Percentiles rank a stretch among this genome's conserved stretches.
These are phyloP conservation scores for Fusarium sp. DNA, from an alignment of 2,329 filamentous ascomycete genomes.

Conservation along the genomic window DNA sequence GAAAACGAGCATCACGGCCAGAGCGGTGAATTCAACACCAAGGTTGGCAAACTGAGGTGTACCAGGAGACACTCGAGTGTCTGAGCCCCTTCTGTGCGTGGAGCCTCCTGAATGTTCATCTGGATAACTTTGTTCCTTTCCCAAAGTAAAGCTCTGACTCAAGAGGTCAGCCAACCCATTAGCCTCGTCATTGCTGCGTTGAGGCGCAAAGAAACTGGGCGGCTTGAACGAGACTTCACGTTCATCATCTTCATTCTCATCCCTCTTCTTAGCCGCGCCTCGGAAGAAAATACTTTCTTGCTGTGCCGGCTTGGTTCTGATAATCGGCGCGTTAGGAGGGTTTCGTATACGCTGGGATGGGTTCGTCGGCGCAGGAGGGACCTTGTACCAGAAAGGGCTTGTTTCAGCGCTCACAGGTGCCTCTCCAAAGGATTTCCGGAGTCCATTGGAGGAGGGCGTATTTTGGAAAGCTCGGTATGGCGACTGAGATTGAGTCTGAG, in stretches of 20 bases:
- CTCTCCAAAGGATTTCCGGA: slow-evolving; percentile 58
- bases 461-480: slow-evolving; percentile 64
- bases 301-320: slow-evolving; percentile 58
- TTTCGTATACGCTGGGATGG: slow-evolving; percentile 72
- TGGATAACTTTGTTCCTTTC: slow-evolving; percentile 41
- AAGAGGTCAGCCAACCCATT: slow-evolving; percentile 58
- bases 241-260: slow-evolving; percentile 18
- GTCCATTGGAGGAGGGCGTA: slow-evolving; percentile 52
- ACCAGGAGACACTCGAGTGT: not conserved
- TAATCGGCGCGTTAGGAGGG: slow-evolving; percentile 65
- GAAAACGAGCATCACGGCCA: slow-evolving; percentile 36
- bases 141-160: slow-evolving; percentile 56
- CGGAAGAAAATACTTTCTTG: slow-evolving; percentile 64
- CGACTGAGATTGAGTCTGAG: slow-evolving; percentile 49
- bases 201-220: slow-evolving; percentile 68
- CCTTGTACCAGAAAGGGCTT: slow-evolving; percentile 74
- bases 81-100: not conserved
- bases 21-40: slow-evolving; percentile 35
- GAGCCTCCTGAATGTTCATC: not conserved
- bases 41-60: slow-evolving; percentile 2
- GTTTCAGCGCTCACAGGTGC: slow-evolving; percentile 56
- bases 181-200: slow-evolving; percentile 53
- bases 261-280: slow-evolving; percentile 32
- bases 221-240: slow-evolving; percentile 62
- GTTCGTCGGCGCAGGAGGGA: slow-evolving; percentile 75